Evolutionary conservation across 192 early-diverging fungal species (phyloP), one percentile per base, ranked within the genome.

Genomic region (Mortierella alpina): DNA sequence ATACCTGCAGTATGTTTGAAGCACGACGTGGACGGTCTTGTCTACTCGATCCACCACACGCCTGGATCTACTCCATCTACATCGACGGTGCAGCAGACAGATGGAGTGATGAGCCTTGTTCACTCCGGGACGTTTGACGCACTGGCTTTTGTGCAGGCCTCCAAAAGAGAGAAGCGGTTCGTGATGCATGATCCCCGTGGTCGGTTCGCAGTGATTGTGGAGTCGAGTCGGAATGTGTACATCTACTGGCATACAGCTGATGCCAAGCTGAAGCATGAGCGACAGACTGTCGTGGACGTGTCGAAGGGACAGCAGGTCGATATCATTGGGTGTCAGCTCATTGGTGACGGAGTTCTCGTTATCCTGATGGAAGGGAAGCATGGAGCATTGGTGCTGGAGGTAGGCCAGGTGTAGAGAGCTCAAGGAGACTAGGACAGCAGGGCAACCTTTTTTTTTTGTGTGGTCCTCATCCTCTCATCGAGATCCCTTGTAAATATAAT

Each of bases 71-170:
- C 8, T 5, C 23, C 59, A 6, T 18, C 52, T 0, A 8, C 11
- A 10, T 68, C 75, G 12, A 63, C 84, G 9, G 59, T 75, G 31
- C 76, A 69, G 56, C 69, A 54, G 39, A 39, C 56, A 11, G 45
- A 54, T n/a, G 69, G 64, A 0, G 68, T 84, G 45, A 45, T 76
- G 67, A 63, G 61, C 9, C 73, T 82, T 63, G 60, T 70, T 3
- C 93, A 94, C 72, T 61, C 61, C 31, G 83, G 88, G 31, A 88
- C 92, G 6, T 91, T 92, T 76, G 73, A 90, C 13, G 93, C 93
- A 6, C 74, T 94, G 53, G 88, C 89, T 7, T 94, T 91, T 69
- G 89, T 94, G 13, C 91, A 92, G 68, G 92, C 91, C 23, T 90
- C 91, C 68, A 94, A 94, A 76, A 84, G 91, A 53, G 93, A 94